These are phyloP conservation scores for Lachnellula subtilissima DNA, from an alignment of 2,329 filamentous ascomycete species.

Conservation along the genomic window DNA sequence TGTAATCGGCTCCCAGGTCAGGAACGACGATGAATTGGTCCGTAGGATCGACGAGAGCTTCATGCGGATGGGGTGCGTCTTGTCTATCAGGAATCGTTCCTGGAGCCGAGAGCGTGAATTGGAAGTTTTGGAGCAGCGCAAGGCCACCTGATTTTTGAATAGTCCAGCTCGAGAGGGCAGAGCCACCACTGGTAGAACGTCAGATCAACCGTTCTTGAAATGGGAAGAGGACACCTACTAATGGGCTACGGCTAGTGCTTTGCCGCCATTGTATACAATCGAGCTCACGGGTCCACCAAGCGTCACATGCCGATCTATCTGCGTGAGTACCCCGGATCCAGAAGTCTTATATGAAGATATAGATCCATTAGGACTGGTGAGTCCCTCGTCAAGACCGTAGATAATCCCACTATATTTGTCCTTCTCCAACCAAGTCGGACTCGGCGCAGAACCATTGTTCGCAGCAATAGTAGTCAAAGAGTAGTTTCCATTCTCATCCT, in stretches of 20 bases:
- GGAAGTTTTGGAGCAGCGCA: conserved; percentile 35
- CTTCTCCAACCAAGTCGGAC: conserved; percentile 25
- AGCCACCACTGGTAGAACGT: conserved; percentile 15
- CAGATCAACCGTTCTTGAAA: conserved; percentile 36
- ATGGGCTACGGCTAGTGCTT: conserved; percentile 32
- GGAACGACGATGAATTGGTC: conserved; percentile 45
- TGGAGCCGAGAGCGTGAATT: conserved; percentile 34
- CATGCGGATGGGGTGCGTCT: conserved; percentile 46
- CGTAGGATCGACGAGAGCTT: conserved; percentile 49
- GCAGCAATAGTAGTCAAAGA: conserved; percentile 15
- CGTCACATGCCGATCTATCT: conserved; percentile 36
- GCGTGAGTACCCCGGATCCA: conserved; percentile 36
- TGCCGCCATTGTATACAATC: conserved; percentile 39
- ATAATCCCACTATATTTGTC: conserved; percentile 22
- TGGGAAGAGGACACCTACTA: conserved; percentile 38
- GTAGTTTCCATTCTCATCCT: conserved; percentile 20
- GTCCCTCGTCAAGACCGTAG: conserved; percentile 26
- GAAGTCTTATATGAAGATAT: conserved; percentile 28
- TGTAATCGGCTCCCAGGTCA: conserved; percentile 48
- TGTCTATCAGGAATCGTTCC: conserved; percentile 38
- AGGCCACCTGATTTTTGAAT: conserved; percentile 33
- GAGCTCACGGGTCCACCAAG: conserved; percentile 35
- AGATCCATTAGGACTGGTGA: conserved; percentile 14
- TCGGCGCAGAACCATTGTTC: conserved; percentile 21
- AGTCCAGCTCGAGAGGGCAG: conserved; percentile 28